Conservation (phyloP, 2,329 filamentous ascomycete species). For the Aureobasidium sp. region DNA sequence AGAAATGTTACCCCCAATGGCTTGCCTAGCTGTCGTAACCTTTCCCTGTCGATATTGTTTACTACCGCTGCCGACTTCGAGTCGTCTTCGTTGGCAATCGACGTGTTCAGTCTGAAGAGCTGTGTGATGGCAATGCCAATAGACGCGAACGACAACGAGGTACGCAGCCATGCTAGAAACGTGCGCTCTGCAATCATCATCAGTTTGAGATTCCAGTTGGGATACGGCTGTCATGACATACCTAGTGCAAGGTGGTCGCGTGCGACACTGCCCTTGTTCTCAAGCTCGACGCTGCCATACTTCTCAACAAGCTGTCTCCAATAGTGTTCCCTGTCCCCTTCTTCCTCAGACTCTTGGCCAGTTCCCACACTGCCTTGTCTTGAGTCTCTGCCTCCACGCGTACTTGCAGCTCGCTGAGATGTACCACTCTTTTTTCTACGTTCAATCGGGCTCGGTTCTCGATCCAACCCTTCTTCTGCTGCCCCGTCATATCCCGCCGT, state of each 20-base stretch:
- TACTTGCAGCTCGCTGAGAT: background rate
- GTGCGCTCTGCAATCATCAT: constrained; percentile 58
- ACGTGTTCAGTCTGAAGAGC: constrained; percentile 74
- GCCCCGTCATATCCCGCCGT: constrained; percentile 20
- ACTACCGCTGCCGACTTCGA: constrained; percentile 24
- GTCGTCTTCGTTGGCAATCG: constrained; percentile 35
- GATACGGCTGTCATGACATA: constrained; percentile 31
- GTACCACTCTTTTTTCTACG: constrained; percentile 7
- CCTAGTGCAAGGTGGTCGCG: constrained; percentile 75
- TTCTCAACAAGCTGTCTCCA: constrained; percentile 50
- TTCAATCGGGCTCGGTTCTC: constrained; percentile 9
- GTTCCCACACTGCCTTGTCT: background rate
- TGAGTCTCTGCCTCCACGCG: background rate
- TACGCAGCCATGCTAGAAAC: constrained; percentile 79
- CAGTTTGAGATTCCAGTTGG: background rate
- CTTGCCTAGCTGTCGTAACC: constrained; percentile 59
- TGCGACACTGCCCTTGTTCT: constrained; percentile 80
- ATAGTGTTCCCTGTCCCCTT: constrained; percentile 37
- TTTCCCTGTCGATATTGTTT: constrained; percentile 18
- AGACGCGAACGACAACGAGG: constrained; percentile 71
- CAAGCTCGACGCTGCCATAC: constrained; percentile 64
- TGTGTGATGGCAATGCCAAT: constrained; percentile 81
- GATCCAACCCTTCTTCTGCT: constrained; percentile 18
- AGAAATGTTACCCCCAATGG: constrained; percentile 72
- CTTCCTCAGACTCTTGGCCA: constrained; percentile 15